Conservation (phyloP, 2,329 filamentous ascomycete species). For the Aspergillus uvarum region DNA sequence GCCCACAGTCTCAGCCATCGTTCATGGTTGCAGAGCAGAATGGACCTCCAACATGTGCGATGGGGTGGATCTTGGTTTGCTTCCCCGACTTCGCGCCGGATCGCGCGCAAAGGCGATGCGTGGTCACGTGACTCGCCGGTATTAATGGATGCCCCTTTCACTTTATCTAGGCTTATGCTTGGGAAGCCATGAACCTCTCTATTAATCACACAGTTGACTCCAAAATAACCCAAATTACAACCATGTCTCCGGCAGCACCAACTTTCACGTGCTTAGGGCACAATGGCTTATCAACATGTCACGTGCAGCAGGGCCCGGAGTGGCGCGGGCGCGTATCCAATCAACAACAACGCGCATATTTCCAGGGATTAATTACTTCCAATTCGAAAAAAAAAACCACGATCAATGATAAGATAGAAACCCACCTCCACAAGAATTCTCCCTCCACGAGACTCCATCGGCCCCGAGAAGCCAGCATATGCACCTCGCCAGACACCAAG, state of each 20-base stretch:
- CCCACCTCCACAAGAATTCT: neutral
- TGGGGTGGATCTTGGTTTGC: constrained; percentile 7
- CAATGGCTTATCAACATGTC: neutral
- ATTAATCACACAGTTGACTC: neutral
- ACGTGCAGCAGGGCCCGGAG: neutral
- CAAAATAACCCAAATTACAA: neutral
- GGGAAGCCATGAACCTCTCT: too few species aligned
- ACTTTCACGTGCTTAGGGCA: neutral
- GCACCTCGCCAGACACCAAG: constrained; percentile 24
- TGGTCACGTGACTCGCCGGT: neutral
- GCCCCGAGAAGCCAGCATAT: constrained; percentile 22
- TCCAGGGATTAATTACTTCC: too few species aligned
- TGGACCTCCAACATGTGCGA: constrained; percentile 5
- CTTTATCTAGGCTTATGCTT: too few species aligned
- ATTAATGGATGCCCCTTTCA: too few species aligned
- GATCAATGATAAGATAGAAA: neutral
- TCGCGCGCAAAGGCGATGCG: constrained; percentile 7
- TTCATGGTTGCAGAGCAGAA: constrained; percentile 35
- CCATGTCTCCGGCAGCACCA: neutral
- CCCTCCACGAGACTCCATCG: neutral
- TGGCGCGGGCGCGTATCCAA: neutral
- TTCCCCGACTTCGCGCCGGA: constrained; percentile 4
- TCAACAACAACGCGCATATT: neutral
- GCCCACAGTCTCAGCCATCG: constrained; percentile 39
- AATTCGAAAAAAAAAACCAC: too few species aligned